Evolutionary conservation across 805 yeast genomes (phyloP).

Genomic region (Zygosaccharomyces pseudorouxii): DNA sequence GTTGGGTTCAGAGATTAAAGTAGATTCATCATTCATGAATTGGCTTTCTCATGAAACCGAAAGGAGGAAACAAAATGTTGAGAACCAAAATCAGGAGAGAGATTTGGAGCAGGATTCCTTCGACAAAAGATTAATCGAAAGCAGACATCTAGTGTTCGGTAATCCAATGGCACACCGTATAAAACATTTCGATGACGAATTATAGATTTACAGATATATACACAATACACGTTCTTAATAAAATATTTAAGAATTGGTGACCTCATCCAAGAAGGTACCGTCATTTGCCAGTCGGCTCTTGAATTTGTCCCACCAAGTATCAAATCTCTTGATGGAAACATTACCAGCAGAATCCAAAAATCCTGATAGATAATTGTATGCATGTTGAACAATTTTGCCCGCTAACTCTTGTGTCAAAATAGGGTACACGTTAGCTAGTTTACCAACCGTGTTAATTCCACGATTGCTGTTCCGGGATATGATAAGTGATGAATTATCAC

Average conservation of each 20-base stretch:
- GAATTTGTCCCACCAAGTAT: slow-evolving; percentile 94
- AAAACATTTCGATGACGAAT: slow-evolving; percentile 50
- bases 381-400: slow-evolving; percentile 83
- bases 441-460: slow-evolving; percentile 28
- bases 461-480: slow-evolving; percentile 27
- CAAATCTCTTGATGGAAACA: slow-evolving; percentile 82
- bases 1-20: slow-evolving; percentile 31
- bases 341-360: slow-evolving; percentile 75
- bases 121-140: slow-evolving; percentile 40
- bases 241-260: slow-evolving; percentile 24
- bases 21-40: slow-evolving; percentile 44
- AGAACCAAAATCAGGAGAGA: slow-evolving; percentile 26
- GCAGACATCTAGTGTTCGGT: slow-evolving; percentile 70
- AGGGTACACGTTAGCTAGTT: slow-evolving; percentile 37
- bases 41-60: slow-evolving; percentile 57
- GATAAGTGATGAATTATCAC: slow-evolving; percentile 29
- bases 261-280: slow-evolving; percentile 70
- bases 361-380: slow-evolving; percentile 87
- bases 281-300: slow-evolving; percentile 68
- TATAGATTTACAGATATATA: slow-evolving; percentile 26
- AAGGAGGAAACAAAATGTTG: slow-evolving; percentile 25
- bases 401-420: slow-evolving; percentile 59
- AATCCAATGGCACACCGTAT: slow-evolving; percentile 63
- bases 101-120: slow-evolving; percentile 34
- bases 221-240: not conserved